Conservation (phyloP, 306 rosid genomes). For the Morella rubra region DNA sequence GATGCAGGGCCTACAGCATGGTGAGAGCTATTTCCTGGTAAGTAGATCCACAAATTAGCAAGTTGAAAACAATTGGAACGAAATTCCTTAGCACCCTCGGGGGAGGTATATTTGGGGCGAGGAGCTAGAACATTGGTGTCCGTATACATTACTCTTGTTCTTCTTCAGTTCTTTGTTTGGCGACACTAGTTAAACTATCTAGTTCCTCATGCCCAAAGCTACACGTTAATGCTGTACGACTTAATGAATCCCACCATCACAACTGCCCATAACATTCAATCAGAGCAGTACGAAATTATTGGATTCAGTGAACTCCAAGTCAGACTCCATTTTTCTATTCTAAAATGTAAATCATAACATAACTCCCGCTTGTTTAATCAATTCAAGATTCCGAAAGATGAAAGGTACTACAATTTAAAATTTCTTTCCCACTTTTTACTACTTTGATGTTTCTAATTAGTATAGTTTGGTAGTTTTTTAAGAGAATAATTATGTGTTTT, state of each 20-base stretch:
- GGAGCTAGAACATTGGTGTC: no score
- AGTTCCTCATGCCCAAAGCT: background rate
- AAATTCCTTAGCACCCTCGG: background rate
- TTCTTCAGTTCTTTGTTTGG: background rate
- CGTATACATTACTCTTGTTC: background rate
- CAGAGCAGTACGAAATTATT: no score
- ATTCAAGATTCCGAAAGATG: constrained; percentile 3
- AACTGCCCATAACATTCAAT: no score
- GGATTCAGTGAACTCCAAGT: background rate
- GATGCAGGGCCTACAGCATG: constrained; percentile 63
- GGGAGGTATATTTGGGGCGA: no score
- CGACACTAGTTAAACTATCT: background rate
- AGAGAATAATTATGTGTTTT: background rate
- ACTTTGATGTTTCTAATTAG: background rate
- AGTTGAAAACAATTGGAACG: background rate
- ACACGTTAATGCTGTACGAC: no score
- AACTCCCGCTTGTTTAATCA: background rate
- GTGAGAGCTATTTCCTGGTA: constrained; percentile 93
- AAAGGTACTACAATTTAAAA: background rate
- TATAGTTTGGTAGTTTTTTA: background rate
- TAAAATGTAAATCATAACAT: background rate
- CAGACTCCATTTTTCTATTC: background rate
- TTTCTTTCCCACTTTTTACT: background rate
- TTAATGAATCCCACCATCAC: no score
- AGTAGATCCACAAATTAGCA: background rate